Conservation (phyloP, 2,329 filamentous ascomycete species). For the Gliomastix tumulicola region DNA sequence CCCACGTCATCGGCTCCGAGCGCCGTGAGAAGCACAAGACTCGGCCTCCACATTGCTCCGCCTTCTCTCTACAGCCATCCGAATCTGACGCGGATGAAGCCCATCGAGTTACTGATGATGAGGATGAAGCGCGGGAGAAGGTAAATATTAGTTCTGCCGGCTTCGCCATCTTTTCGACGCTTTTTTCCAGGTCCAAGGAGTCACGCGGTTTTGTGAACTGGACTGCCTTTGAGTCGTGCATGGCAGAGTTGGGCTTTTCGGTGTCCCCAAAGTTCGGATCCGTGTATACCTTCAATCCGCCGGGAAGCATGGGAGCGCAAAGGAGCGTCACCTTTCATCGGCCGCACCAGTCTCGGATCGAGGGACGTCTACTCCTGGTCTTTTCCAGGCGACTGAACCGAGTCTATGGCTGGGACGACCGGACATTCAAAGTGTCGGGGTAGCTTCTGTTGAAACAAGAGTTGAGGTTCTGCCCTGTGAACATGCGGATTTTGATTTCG, state of each 20-base stretch:
- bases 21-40: conserved; percentile 36
- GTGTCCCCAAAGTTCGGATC: conserved; percentile 32
- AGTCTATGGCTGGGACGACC: conserved; percentile 25
- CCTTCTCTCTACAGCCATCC: too few relatives aligned
- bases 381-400: conserved; percentile 21
- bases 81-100: too few relatives aligned
- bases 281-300: conserved; percentile 28
- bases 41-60: conserved; percentile 24
- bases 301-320: conserved; percentile 13
- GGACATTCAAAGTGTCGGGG: conserved; percentile 22
- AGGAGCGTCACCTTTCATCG: conserved; percentile 25
- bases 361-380: conserved; percentile 18
- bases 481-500: too few relatives aligned
- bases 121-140: too few relatives aligned
- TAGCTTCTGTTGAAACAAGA: too few relatives aligned
- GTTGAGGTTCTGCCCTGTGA: too few relatives aligned
- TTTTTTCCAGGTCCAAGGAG: conserved; percentile 22
- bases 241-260: conserved; percentile 32
- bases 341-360: conserved; percentile 26
- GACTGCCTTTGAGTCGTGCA: conserved; percentile 29
- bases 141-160: conserved; percentile 30
- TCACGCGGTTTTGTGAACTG: conserved; percentile 23
- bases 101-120: too few relatives aligned
- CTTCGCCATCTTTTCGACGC: conserved; percentile 24
- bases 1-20: conserved; percentile 21